Percentiles rank a stretch among this genome's conserved stretches.
Evolutionary conservation across 2,329 filamentous ascomycete species (phyloP).

Genomic region (Epicoccum sorghinum): DNA sequence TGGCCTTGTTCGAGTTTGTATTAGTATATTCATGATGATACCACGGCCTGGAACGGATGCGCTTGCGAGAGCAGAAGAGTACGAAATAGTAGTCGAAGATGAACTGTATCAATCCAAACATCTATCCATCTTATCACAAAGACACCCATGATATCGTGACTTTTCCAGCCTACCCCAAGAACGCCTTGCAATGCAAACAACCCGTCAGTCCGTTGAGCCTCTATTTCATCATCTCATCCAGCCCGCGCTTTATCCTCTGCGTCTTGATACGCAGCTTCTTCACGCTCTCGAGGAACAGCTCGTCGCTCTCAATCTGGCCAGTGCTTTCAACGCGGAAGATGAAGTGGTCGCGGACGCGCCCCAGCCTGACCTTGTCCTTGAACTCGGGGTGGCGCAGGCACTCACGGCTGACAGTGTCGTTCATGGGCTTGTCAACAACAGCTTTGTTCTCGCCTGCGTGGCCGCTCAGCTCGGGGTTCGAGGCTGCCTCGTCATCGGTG

Average conservation of each 20-base stretch:
- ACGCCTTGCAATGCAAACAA: slow-evolving; percentile 35
- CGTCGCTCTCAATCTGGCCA: slow-evolving; percentile 92
- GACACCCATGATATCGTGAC: slow-evolving; percentile 19
- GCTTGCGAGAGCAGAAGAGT: neutral
- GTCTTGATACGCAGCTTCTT: slow-evolving; percentile 87
- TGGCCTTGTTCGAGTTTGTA: neutral
- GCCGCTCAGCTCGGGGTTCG: slow-evolving; percentile 70
- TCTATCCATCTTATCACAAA: slow-evolving; percentile 13
- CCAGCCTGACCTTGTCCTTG: slow-evolving; percentile 92
- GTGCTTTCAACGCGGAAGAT: slow-evolving; percentile 96
- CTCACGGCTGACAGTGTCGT: slow-evolving; percentile 93
- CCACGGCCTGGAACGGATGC: neutral
- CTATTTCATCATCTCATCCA: slow-evolving; percentile 54
- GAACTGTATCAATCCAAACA: slow-evolving; percentile 1
- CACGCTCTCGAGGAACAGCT: slow-evolving; percentile 89
- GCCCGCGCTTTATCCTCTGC: slow-evolving; percentile 71
- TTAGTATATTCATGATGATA: neutral
- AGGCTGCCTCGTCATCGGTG: slow-evolving; percentile 67
- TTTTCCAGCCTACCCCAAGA: slow-evolving; percentile 27
- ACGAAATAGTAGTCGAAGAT: neutral
- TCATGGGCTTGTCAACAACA: slow-evolving; percentile 85
- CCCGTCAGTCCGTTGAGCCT: slow-evolving; percentile 2
- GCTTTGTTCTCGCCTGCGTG: slow-evolving; percentile 83
- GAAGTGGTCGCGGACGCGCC: slow-evolving; percentile 90
- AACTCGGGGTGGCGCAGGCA: slow-evolving; percentile 92